Evolutionary conservation across 441 rosid species (phyloP).

Genomic region (Codiaeum variegatum): DNA sequence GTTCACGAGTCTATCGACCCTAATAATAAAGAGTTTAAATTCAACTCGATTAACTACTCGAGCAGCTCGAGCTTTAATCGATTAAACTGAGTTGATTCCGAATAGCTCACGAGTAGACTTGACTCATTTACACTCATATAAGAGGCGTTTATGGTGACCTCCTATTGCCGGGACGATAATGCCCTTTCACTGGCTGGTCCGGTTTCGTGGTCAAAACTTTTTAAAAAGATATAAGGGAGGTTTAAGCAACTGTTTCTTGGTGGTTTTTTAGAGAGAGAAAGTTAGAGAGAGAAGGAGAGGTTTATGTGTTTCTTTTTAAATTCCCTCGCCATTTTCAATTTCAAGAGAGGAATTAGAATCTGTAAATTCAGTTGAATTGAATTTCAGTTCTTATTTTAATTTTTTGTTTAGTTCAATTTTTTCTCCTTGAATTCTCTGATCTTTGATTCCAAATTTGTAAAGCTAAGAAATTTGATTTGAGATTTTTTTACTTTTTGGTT

Average conservation of each 20-base stretch:
- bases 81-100: too few species aligned
- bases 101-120: too few species aligned
- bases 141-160: slow-evolving; percentile 32
- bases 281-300: slow-evolving; percentile 26
- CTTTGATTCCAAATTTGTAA: slow-evolving; percentile 7
- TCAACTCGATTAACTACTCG: too few species aligned
- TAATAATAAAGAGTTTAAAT: too few species aligned
- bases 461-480: not conserved
- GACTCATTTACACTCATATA: too few species aligned
- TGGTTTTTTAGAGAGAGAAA: slow-evolving; percentile 23
- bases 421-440: slow-evolving; percentile 11
- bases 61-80: too few species aligned
- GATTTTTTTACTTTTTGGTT: slow-evolving; percentile 1
- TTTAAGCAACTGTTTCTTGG: slow-evolving; percentile 42
- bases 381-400: slow-evolving; percentile 9
- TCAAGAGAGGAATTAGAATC: not conserved
- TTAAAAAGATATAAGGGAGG: slow-evolving; percentile 34
- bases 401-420: not conserved
- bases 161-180: slow-evolving; percentile 30
- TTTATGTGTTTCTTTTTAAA: slow-evolving; percentile 31
- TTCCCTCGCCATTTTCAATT: slow-evolving; percentile 7
- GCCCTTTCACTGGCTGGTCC: slow-evolving; percentile 36
- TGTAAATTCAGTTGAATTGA: not conserved
- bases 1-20: too few species aligned
- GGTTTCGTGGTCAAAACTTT: slow-evolving; percentile 48